Conservation (phyloP, 1,284 basidiomycete genomes). For the Bondarzewia mesenterica region DNA sequence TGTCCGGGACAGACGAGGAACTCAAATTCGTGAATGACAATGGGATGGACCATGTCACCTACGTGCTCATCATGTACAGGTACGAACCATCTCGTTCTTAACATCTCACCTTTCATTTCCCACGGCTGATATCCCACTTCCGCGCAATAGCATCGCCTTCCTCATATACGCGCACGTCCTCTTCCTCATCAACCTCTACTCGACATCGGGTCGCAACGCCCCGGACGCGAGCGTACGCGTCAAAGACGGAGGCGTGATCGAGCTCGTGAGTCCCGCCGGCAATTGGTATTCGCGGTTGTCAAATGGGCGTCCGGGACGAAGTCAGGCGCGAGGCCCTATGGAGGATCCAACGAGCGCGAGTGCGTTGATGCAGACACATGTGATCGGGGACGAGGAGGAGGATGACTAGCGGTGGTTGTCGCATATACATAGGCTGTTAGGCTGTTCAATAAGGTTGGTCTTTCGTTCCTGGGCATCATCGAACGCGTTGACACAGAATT, state of each 20-base stretch:
- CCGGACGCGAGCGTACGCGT: conserved; percentile 10
- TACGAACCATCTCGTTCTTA: conserved; percentile 19
- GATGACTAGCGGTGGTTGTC: background rate
- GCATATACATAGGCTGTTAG: background rate
- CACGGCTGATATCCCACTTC: too few relatives aligned
- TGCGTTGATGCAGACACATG: conserved; percentile 1
- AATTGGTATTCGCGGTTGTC: conserved; percentile 9
- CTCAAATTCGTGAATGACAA: conserved; percentile 56
- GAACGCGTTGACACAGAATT: too few relatives aligned
- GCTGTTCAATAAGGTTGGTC: too few relatives aligned
- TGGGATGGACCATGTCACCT: conserved; percentile 86
- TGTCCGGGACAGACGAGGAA: conserved; percentile 90
- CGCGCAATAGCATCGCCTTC: conserved; percentile 52
- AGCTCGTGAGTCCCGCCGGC: conserved; percentile 18
- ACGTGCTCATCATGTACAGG: conserved; percentile 80
- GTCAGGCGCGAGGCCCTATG: background rate
- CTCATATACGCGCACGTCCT: conserved; percentile 55
- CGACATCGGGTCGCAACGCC: conserved; percentile 55
- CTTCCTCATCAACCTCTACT: conserved; percentile 49
- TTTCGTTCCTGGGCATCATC: too few relatives aligned
- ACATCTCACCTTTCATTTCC: background rate
- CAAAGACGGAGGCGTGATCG: conserved; percentile 20
- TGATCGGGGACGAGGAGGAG: conserved; percentile 4
- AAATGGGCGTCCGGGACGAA: background rate
- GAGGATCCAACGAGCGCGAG: background rate